A percentile compares a stretch with the other conserved stretches of the same genome.
Evolutionary conservation across 2,329 filamentous ascomycete species (phyloP).

Genomic region (Pestalotiopsis sp.): DNA sequence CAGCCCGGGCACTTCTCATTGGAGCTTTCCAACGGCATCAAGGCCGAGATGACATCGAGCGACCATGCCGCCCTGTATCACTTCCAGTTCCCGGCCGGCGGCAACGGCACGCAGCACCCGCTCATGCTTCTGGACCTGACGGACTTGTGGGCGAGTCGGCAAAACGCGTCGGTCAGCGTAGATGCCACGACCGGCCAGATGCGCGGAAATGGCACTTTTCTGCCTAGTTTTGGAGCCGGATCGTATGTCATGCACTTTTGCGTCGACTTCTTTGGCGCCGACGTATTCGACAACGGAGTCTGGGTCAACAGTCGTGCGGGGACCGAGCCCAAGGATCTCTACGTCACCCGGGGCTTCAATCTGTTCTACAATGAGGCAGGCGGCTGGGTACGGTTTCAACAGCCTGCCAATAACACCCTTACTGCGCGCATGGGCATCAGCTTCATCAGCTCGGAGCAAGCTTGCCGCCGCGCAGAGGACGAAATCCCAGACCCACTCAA

Average conservation of each 20-base stretch:
- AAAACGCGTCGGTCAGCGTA: conserved; percentile 52
- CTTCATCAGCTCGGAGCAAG: conserved; percentile 63
- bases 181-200: conserved; percentile 54
- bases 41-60: conserved; percentile 61
- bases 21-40: conserved; percentile 53
- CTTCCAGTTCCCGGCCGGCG: conserved; percentile 56
- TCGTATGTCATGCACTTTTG: conserved; percentile 62
- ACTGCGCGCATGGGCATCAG: conserved; percentile 65
- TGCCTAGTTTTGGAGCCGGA: conserved; percentile 63
- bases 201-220: conserved; percentile 59
- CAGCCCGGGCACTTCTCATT: conserved; percentile 61
- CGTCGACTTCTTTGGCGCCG: conserved; percentile 4
- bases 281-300: conserved; percentile 12
- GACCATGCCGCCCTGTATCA: conserved; percentile 65
- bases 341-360: conserved; percentile 43
- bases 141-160: conserved; percentile 57
- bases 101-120: conserved; percentile 36
- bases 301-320: conserved; percentile 38
- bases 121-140: conserved; percentile 61
- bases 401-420: conserved; percentile 46
- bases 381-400: conserved; percentile 58
- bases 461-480: conserved; percentile 62
- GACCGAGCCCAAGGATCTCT: conserved; percentile 38
- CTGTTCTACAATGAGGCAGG: conserved; percentile 47
- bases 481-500: conserved; percentile 63